Percentiles rank a stretch among this genome's conserved stretches.
These are phyloP conservation scores for Penicillium riverlandense DNA, from an alignment of 495 filamentous ascomycete genomes.

Conservation along the genomic window DNA sequence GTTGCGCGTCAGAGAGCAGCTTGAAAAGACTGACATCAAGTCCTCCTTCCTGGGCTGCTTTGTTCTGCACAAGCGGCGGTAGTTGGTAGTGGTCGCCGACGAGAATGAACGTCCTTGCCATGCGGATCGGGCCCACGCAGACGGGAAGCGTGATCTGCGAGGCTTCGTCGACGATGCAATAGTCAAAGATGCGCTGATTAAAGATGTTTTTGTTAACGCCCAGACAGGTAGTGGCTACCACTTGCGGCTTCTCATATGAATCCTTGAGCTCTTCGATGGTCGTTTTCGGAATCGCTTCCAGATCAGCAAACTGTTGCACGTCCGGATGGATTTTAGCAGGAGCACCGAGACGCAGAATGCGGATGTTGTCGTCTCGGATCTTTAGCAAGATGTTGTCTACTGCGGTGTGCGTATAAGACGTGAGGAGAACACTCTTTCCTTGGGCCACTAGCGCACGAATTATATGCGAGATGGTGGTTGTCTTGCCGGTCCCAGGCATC, in stretches of 20 bases:
- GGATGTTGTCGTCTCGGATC: constrained; percentile 68
- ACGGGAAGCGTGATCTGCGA: constrained; percentile 95
- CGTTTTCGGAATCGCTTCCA: constrained; percentile 61
- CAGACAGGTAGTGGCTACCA: constrained; percentile 93
- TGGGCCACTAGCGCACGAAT: constrained; percentile 84
- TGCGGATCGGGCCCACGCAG: constrained; percentile 85
- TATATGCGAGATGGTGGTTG: constrained; percentile 94
- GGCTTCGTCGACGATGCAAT: constrained; percentile 96
- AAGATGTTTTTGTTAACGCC: constrained; percentile 86
- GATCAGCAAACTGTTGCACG: constrained; percentile 71
- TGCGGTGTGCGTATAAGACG: constrained; percentile 93
- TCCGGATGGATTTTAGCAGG: constrained; percentile 79
- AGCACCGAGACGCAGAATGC: constrained; percentile 76
- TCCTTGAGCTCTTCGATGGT: constrained; percentile 77
- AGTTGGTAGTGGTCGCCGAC: constrained; percentile 96
- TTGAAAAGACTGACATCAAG: constrained; percentile 93
- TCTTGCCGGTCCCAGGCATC: constrained; percentile 98
- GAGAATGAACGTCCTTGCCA: constrained; percentile 88
- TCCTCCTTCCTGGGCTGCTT: constrained; percentile 75
- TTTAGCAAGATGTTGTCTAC: constrained; percentile 97
- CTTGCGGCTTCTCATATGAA: constrained; percentile 71
- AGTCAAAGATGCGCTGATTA: constrained; percentile 84
- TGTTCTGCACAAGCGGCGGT: constrained; percentile 89
- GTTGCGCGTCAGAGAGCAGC: constrained; percentile 80
- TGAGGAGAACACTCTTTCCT: constrained; percentile 85